Conservation (phyloP, 2,329 filamentous ascomycete species). For the Trichoderma sp. region DNA sequence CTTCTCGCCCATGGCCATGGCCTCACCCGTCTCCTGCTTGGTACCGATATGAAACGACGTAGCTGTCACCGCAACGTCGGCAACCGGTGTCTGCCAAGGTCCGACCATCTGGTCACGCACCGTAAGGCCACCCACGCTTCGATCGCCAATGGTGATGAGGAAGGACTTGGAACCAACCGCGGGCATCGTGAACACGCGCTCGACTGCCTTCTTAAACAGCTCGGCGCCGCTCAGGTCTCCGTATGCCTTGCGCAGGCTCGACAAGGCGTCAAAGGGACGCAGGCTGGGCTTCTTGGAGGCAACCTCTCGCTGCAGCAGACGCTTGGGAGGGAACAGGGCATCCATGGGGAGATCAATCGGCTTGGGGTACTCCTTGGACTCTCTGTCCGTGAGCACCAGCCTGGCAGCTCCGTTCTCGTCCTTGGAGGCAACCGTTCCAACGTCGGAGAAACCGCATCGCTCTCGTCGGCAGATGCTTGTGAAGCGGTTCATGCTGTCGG, state of each 20-base stretch:
- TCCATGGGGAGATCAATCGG: conserved; percentile 91
- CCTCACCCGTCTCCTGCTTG: conserved; percentile 79
- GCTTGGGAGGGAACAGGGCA: conserved; percentile 82
- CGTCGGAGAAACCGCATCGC: conserved; percentile 88
- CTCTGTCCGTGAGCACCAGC: conserved; percentile 78
- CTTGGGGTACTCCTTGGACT: conserved; percentile 71
- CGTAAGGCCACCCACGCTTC: conserved; percentile 86
- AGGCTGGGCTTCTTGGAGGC: conserved; percentile 68
- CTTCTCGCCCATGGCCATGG: conserved; percentile 97
- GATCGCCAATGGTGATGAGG: conserved; percentile 93
- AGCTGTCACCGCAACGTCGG: conserved; percentile 90
- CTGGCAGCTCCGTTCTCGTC: conserved; percentile 66
- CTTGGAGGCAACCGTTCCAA: conserved; percentile 72
- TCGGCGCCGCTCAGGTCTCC: conserved; percentile 57
- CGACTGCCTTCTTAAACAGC: conserved; percentile 66
- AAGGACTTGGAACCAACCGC: conserved; percentile 97
- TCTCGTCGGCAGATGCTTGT: conserved; percentile 73
- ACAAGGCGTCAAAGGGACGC: conserved; percentile 68
- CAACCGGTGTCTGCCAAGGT: conserved; percentile 91
- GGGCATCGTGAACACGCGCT: conserved; percentile 80
- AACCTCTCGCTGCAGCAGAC: conserved; percentile 77
- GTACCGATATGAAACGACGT: conserved; percentile 70
- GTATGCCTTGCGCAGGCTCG: conserved; percentile 66
- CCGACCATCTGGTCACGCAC: conserved; percentile 94
- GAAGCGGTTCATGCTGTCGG: conserved; percentile 77